Base-by-base conservation (phyloP, 2,329 filamentous ascomycete species). In the Furcasterigmium sp. region DNA sequence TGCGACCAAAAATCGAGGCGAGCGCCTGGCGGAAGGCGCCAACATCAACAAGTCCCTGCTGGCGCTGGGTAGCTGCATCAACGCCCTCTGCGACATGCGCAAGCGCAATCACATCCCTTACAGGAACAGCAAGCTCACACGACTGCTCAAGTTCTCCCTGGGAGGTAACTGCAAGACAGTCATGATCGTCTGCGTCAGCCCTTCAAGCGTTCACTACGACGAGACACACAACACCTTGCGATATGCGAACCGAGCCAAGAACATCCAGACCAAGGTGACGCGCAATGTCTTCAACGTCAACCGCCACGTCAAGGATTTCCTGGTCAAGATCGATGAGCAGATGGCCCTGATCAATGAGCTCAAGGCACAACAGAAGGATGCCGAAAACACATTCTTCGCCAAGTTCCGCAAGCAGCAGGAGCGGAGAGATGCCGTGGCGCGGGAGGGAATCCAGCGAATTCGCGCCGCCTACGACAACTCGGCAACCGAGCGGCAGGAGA, bases 31-130 rank as follows among this genome's bases (percentile, higher is more conserved):
- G 13, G 93, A 98, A 65, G 93, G 93, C 50, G 93, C 93, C 56
- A 98, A 98, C 65, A 98, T 98, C 78, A 98, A 98, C 79, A 96
- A 97, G 61, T 98, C 93, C 2, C 75, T 98, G 3, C 80, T 98
- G 14, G 91, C 93, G 0, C 72, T 98, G 8, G 93, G 93, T 49
- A 91, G 91, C 65, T 98, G 93, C 68, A 98, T 98, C 74, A 98
- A 98, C 56, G 94, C 93, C 5, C 81, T 98, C 14, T 98, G 93
- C 67, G 93, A 98, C 59, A 82, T 87, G 5, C 81, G 89, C 41
- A 95, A 93, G 68, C 85, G 82, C 51, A 93, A 94, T 53, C 93
- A 98, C 63, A 87, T 98, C 13, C 93, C 93, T 1, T 98, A 98
- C 69, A 82, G 93, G 55, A 97, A 98, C 69, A 97, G 91, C 51